These are phyloP conservation scores for Ustulina deusta DNA, from an alignment of 2,329 filamentous ascomycete species.

Conservation along the genomic window DNA sequence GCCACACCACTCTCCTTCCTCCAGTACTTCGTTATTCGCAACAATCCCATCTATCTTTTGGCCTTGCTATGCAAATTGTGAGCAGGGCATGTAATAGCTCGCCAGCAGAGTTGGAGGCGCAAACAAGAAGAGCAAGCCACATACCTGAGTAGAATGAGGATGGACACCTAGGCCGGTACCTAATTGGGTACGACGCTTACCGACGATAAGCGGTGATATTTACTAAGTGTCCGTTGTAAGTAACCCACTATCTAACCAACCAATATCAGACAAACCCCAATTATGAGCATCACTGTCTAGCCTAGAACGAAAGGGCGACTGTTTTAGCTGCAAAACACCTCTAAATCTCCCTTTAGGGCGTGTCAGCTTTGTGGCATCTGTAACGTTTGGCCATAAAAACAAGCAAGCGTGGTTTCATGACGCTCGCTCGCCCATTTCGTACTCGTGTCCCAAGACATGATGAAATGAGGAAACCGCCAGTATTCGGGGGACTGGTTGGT, in stretches of 20 bases:
- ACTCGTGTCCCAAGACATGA: neutral
- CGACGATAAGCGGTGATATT: conserved; percentile 13
- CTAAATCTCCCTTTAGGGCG: neutral
- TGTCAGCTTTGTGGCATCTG: neutral
- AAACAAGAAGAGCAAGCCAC: too few relatives aligned
- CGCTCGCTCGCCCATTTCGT: neutral
- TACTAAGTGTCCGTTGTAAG: too few relatives aligned
- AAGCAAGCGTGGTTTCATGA: conserved; percentile 7
- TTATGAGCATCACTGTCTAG: too few relatives aligned
- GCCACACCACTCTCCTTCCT: too few relatives aligned
- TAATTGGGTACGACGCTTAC: neutral
- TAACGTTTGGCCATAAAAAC: neutral
- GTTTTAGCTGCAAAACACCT: neutral
- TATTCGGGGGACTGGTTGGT: neutral
- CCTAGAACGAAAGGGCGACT: neutral
- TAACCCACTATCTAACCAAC: too few relatives aligned
- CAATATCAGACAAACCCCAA: conserved; percentile 2
- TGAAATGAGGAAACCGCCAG: neutral
- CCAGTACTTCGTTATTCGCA: too few relatives aligned
- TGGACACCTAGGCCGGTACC: too few relatives aligned
- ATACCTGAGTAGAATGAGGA: too few relatives aligned
- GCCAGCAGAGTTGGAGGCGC: too few relatives aligned
- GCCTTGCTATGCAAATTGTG: too few relatives aligned
- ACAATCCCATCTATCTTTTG: too few relatives aligned
- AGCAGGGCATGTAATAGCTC: too few relatives aligned